phyloP scores from a whole-genome alignment of 805 yeast species.

The Candida hungchunana region DNA sequence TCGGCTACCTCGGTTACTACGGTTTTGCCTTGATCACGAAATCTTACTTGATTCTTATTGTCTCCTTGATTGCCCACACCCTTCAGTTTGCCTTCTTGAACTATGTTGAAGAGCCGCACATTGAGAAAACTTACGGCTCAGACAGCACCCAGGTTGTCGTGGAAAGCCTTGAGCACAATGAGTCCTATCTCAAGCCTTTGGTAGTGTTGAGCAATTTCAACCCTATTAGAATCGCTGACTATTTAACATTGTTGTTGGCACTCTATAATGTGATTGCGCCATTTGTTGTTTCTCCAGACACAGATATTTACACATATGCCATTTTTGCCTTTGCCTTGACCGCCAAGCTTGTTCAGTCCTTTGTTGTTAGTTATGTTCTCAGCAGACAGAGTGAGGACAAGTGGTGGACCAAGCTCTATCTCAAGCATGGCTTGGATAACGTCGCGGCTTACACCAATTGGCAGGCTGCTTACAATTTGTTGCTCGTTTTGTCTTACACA shows the following conservation, averaged over 20 bases:
- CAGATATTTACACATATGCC: conserved; percentile 23
- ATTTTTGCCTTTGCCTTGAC: conserved; percentile 33
- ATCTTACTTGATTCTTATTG: conserved; percentile 62
- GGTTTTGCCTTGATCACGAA: conserved; percentile 77
- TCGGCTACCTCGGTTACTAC: conserved; percentile 83
- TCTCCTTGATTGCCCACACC: conserved; percentile 72
- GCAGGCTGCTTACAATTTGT: conserved; percentile 57
- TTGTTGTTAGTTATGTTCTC: conserved; percentile 47
- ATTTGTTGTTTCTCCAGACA: conserved; percentile 29
- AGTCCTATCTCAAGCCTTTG: conserved; percentile 49
- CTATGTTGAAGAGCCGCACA: conserved; percentile 80
- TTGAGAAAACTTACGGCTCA: conserved; percentile 69
- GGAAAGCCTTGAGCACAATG: conserved; percentile 33
- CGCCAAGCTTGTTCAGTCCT: conserved; percentile 47
- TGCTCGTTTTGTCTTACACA: conserved; percentile 53
- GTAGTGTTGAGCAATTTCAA: conserved; percentile 60
- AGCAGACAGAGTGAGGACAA: conserved; percentile 56
- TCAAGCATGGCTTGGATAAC: conserved; percentile 60
- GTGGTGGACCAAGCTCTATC: conserved; percentile 59
- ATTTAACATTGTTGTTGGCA: conserved; percentile 41
- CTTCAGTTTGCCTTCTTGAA: conserved; percentile 72
- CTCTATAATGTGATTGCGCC: conserved; percentile 41
- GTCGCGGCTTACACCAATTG: conserved; percentile 67
- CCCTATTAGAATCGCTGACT: conserved; percentile 59
- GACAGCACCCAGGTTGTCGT: conserved; percentile 29